Evolutionary conservation across 176 grass and related monocot species (phyloP), one percentile per base, ranked within the genome.

Genomic region (Oryza nivara): DNA sequence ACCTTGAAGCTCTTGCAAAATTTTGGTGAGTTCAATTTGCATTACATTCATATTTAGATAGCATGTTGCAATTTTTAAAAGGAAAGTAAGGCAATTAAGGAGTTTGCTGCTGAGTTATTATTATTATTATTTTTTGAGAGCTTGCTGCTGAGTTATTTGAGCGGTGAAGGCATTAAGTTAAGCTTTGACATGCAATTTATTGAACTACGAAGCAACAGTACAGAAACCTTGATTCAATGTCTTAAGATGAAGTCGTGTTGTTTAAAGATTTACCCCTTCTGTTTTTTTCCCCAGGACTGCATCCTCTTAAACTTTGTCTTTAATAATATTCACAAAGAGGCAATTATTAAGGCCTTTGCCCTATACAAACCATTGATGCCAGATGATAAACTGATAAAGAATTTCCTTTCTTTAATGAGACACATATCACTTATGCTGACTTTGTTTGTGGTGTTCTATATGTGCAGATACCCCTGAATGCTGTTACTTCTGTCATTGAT

Each of bases 401-500:
- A 3, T 4, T 58, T 63, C 58, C n/a, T 63, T 38, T 82, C 4
- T 30, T 78, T 12, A 23, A 22, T 38, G 63, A 45, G 11, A 85
- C 10, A 68, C 65, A 5, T 22, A 64, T 65, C 8, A 67, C 89
- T 78, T 34, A 72, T 81, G 67, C 41, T 87, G 48, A 78, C 70
- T 9, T 79, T 88, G 72, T 68, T 83, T 77, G 73, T 69, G 66
- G 40, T 86, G 36, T n/a, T 91, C 48, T 15, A 44, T 54, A 41
- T 86, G 5, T 75, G 67, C 85, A 99, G 97, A 92, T 99, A 83
- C 92, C 93, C 73, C 88, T 99, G 67, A 96, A 80, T 69, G 92
- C 92, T 40, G 97, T 99, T 72, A 99, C 93, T 88, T 99, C 97
- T 82, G 91, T 99, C 43, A 73, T 96, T 40, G 97, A 99, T 76